Evolutionary conservation across 805 yeast species (phyloP).

Genomic region (Grigorovia transvaalensis): DNA sequence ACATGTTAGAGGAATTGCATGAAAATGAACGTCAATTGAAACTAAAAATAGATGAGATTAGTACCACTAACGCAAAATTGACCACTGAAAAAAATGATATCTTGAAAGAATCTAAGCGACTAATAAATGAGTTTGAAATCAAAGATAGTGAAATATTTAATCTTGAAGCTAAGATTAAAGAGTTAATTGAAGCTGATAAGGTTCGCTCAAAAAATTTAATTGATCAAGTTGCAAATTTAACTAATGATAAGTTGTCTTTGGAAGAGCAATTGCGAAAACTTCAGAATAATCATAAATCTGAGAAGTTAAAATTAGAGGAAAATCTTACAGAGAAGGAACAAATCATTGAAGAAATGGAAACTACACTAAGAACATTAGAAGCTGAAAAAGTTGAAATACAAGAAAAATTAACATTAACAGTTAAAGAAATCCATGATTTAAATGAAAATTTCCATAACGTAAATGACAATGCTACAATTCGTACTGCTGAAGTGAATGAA

Average conservation of each 20-base stretch:
- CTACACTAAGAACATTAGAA: background rate
- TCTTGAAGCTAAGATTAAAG: slow-evolving; percentile 3
- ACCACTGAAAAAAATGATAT: slow-evolving; percentile 5
- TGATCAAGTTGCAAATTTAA: slow-evolving; percentile 5
- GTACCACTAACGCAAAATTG: slow-evolving; percentile 1
- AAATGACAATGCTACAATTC: slow-evolving; percentile 28
- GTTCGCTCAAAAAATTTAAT: slow-evolving; percentile 2
- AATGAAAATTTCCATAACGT: slow-evolving; percentile 17
- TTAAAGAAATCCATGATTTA: slow-evolving; percentile 13
- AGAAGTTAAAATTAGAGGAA: background rate
- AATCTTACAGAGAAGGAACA: slow-evolving; percentile 3
- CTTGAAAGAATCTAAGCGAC: slow-evolving; percentile 2
- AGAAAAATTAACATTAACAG: background rate
- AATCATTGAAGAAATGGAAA: background rate
- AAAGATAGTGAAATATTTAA: slow-evolving; percentile 3
- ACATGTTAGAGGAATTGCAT: slow-evolving; percentile 1
- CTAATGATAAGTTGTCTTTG: slow-evolving; percentile 6
- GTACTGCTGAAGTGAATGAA: slow-evolving; percentile 30
- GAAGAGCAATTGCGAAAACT: slow-evolving; percentile 6
- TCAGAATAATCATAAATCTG: slow-evolving; percentile 7
- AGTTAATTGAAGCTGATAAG: slow-evolving; percentile 1
- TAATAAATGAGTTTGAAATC: slow-evolving; percentile 1
- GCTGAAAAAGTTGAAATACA: slow-evolving; percentile 3
- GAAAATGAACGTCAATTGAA: background rate
- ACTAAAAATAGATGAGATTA: background rate